Evolutionary conservation across 2,329 filamentous ascomycete genomes (phyloP), one percentile per base, ranked within the genome.

Genomic region (Microdochium trichocladiopsis): DNA sequence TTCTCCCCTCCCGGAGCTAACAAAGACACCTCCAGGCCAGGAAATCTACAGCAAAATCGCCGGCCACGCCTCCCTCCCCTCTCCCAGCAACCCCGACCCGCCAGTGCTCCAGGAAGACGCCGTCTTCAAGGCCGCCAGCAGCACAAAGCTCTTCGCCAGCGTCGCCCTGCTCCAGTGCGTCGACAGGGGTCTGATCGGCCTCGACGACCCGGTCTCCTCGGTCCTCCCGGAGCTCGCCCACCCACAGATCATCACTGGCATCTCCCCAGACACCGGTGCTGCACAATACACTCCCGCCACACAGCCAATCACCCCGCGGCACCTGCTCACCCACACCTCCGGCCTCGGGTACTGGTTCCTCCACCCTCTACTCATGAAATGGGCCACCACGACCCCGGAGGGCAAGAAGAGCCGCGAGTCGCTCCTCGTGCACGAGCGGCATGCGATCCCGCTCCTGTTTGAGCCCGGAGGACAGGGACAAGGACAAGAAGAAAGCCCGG

Each of bases 261-360:
- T 16, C 5, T 3, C 3, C 23, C 23, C 23, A 4, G 23, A 48
- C 9, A 45, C 41, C 4, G 47, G 47, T 8, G 47, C 25, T 3
- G 14, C 25, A 3, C 23, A 25, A 14, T 48, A 25, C 23, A 28
- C 18, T 8, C 23, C 22, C 23, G 25, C 23, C 18, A 48, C 22
- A 4, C 23, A 59, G 0, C 64, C 66, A 14, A 70, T 80, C 50
- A 77, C 73, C 3, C 61, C 78, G 4, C 63, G 68, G n/a, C 69
- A 72, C 37, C 65, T 80, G 2, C 65, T 80, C 4, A 73, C 71
- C 1, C 77, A 80, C 57, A 71, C 69, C 25, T 67, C 71, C 0
- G 77, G 77, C 1, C 55, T 66, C 1, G 59, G 56, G 4, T 79
- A 79, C 58, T 62, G 67, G 31, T 69, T 70, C 48, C 48, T 69